Evolutionary conservation across 2,329 filamentous ascomycete genomes (phyloP), one percentile per base, ranked within the genome.

Genomic region (Botrytis pseudocinerea): DNA sequence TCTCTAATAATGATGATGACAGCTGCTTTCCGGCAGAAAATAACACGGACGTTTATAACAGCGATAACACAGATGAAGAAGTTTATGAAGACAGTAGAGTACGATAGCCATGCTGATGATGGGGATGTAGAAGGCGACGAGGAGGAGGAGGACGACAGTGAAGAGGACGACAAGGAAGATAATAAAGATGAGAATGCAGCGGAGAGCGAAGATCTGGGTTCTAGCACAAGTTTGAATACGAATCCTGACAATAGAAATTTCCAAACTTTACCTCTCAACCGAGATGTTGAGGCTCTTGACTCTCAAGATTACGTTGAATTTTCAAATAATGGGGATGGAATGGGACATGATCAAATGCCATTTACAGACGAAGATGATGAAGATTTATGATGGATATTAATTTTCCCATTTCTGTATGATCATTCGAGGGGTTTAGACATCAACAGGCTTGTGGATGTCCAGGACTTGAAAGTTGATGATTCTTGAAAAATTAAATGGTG

Each of bases 401-500:
- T 25, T 14, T 60, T 38, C 20, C 5, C 2, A 25, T 14, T 38
- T 38, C 57, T 25, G 8, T 9, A 18, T 22, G 35, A 35, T 20
- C 20, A 16, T 18, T 4, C 12, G n/a, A 28, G n/a, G 14, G 4
- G n/a, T 14, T 54, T 28, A 14, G n/a, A 54, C n/a, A 28, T 54
- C 14, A 18, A 28, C 0, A 51, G 48, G 4, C 12, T 25, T 51
- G 22, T 0, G 25, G 10, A 51, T 6, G 14, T n/a, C 46, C 12
- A 48, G 46, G 10, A n/a, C 48, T 14, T 51, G 48, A 10, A n/a
- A 51, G 48, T 51, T n/a, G 48, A 51, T 12, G 10, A 51, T 2
- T 0, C 48, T 51, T n/a, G 4, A 5, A 51, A 4, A n/a, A n/a
- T 54, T n/a, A 4, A 7, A n/a, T 16, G n/a, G 2, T n/a, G n/a